These are phyloP conservation scores for Trichoderma cornu-damae DNA, from an alignment of 2,329 filamentous ascomycete species.

Conservation along the genomic window DNA sequence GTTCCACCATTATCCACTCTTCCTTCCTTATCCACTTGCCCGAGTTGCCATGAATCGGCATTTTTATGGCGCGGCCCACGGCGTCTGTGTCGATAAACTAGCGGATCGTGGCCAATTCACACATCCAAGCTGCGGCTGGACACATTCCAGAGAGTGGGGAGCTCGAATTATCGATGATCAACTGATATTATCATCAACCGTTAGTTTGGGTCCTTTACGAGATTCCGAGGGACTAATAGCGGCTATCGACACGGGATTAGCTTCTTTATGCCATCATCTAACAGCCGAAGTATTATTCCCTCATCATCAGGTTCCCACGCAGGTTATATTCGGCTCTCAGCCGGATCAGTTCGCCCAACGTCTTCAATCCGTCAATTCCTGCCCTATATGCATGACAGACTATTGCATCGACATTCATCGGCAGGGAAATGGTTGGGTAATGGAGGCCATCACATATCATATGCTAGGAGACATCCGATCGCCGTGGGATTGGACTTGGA, in stretches of 20 bases:
- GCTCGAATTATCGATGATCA: constrained; percentile 21
- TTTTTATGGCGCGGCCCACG: constrained; percentile 19
- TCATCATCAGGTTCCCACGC: background rate
- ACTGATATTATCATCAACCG: constrained; percentile 15
- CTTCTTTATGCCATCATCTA: background rate
- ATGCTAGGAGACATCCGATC: constrained; percentile 18
- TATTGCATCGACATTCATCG: constrained; percentile 13
- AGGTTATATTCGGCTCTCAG: background rate
- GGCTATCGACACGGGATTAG: background rate
- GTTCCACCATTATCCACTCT: background rate
- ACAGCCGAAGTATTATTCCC: background rate
- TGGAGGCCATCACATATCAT: constrained; percentile 16
- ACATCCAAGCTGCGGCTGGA: background rate
- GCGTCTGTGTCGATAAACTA: constrained; percentile 5
- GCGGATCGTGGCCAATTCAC: background rate
- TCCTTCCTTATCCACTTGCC: constrained; percentile 13
- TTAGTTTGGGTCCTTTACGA: background rate
- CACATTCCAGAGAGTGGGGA: background rate
- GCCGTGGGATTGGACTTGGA: constrained; percentile 17
- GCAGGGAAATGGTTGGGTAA: constrained; percentile 12
- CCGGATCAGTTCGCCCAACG: constrained; percentile 4
- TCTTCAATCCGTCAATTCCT: constrained; percentile 12
- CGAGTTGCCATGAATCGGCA: constrained; percentile 20
- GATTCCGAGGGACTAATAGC: background rate
- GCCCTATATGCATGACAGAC: constrained; percentile 18